A percentile compares a stretch with the other conserved stretches of the same genome.
phyloP scores from a whole-genome alignment of 1,284 basidiomycete species.

The Boletus holoroseus region DNA sequence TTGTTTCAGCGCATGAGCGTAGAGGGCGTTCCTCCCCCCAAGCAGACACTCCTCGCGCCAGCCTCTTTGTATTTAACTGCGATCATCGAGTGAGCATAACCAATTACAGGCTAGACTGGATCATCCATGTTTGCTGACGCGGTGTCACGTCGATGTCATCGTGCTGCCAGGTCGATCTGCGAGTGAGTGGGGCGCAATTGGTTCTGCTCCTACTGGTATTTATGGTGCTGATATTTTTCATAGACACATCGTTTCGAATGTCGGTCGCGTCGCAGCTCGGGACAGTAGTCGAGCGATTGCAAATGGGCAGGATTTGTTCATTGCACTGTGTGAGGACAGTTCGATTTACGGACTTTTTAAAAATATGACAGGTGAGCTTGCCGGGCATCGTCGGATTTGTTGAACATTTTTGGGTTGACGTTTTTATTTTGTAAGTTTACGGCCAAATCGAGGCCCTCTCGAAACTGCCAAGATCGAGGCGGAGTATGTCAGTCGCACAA shows the following conservation, averaged over 20 bases:
- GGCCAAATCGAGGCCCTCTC: slow-evolving; percentile 69
- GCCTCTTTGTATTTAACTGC: slow-evolving; percentile 86
- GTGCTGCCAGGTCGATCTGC: slow-evolving; percentile 62
- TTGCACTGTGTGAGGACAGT: slow-evolving; percentile 84
- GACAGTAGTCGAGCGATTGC: slow-evolving; percentile 77
- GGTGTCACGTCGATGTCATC: slow-evolving; percentile 18
- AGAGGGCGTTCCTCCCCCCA: slow-evolving; percentile 46
- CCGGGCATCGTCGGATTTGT: slow-evolving; percentile 4
- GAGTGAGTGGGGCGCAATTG: slow-evolving; percentile 52
- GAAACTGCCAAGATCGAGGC: slow-evolving; percentile 49
- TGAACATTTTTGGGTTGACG: slow-evolving; percentile 13
- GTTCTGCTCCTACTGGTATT: background rate
- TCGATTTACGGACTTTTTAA: slow-evolving; percentile 79
- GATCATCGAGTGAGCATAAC: slow-evolving; percentile 76
- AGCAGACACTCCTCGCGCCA: slow-evolving; percentile 61
- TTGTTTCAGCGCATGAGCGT: slow-evolving; percentile 54
- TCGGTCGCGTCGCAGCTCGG: slow-evolving; percentile 76
- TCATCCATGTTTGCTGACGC: slow-evolving; percentile 21
- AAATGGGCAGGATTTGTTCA: slow-evolving; percentile 74
- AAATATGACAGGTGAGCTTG: slow-evolving; percentile 67
- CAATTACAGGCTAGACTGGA: slow-evolving; percentile 9
- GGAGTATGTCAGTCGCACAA: slow-evolving; percentile 63
- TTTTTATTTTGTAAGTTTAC: slow-evolving; percentile 49
- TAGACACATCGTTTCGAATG: slow-evolving; percentile 78
- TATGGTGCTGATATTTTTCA: slow-evolving; percentile 6